phyloP scores from a whole-genome alignment of 805 yeast species.

The Saccharomycopsis synnaedendra region DNA sequence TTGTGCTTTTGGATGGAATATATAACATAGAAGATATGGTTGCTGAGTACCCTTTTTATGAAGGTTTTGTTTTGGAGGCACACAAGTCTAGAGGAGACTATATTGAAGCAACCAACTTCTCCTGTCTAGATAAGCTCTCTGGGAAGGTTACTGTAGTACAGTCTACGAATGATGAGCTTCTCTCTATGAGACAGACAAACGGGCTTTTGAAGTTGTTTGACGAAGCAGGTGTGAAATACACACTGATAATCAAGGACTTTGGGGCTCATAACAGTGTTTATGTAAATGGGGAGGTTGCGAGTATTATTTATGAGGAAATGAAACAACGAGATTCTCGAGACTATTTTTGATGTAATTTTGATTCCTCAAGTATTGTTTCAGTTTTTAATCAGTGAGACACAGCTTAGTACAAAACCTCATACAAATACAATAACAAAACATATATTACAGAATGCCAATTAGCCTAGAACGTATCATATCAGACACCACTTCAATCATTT shows the following conservation, averaged over 20 bases:
- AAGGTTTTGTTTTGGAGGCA: conserved; percentile 47
- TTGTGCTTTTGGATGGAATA: conserved; percentile 57
- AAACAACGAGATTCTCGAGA: not conserved
- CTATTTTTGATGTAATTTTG: not conserved
- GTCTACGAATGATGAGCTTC: conserved; percentile 56
- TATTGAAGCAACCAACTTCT: conserved; percentile 18
- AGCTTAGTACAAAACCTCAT: too few relatives aligned
- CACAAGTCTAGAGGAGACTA: conserved; percentile 26
- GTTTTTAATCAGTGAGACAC: too few relatives aligned
- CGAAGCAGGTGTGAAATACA: conserved; percentile 6
- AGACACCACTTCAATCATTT: not conserved
- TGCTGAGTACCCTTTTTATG: conserved; percentile 51
- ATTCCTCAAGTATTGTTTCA: too few relatives aligned
- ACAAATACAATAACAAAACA: too few relatives aligned
- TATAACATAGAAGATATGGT: conserved; percentile 41
- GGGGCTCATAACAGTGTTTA: conserved; percentile 65
- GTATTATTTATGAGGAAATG: conserved; percentile 6
- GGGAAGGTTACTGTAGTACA: conserved; percentile 36
- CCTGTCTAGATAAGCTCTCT: not conserved
- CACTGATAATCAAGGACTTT: conserved; percentile 26
- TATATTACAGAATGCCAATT: too few relatives aligned
- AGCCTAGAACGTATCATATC: too few relatives aligned
- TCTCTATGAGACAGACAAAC: conserved; percentile 39
- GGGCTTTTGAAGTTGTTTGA: conserved; percentile 27
- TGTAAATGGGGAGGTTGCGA: conserved; percentile 28